Evolutionary conservation across 768 basidiomycete species (phyloP), one percentile per base, ranked within the genome.

Genomic region (Mrakia blollopis): DNA sequence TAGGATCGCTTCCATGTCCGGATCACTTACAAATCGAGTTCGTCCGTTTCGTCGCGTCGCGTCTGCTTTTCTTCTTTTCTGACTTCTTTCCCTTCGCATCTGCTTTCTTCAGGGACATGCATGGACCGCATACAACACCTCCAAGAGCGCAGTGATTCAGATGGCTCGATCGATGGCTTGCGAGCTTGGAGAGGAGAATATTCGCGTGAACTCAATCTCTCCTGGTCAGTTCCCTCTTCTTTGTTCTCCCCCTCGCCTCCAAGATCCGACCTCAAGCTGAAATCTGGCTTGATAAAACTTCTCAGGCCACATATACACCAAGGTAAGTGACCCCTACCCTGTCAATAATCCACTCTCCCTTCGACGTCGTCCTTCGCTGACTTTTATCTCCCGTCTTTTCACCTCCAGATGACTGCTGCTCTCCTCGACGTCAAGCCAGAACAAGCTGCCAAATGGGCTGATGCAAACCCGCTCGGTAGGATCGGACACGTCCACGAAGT

Each of bases 111-210:
- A 91, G 91, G 90, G 88, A 79, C 90, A 91, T 79, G 87, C 89
- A 1, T 91, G 90, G 90, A 87, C 89, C 71, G 87, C 90, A 21
- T 92, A 92, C 84, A 91, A 92, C 83, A 86, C 87, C 68, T 90
- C 89, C 84, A 92, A 92, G 83, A 88, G 89, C 1, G 91, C 89
- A 7, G 90, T 92, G 25, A 83, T 92, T 60, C 91, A 92, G 83
- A 91, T 91, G 90, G 89, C 86, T 8, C 88, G 91, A 61, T 91
- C 89, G 82, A 90, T 92, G 90, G 91, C 91, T 5, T 91, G 90
- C 81, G 91, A 92, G 81, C 86, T 92, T 2, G 91, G 90, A 1
- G 84, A 81, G 50, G 85, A 88, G 82, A 84, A 85, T 2, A 91
- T 92, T 70, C 86, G 91, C 4, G 90, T 92, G 77, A 92, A 92